phyloP scores from a whole-genome alignment of 108 stramenopile species.

The Cyclotella distinguenda region DNA sequence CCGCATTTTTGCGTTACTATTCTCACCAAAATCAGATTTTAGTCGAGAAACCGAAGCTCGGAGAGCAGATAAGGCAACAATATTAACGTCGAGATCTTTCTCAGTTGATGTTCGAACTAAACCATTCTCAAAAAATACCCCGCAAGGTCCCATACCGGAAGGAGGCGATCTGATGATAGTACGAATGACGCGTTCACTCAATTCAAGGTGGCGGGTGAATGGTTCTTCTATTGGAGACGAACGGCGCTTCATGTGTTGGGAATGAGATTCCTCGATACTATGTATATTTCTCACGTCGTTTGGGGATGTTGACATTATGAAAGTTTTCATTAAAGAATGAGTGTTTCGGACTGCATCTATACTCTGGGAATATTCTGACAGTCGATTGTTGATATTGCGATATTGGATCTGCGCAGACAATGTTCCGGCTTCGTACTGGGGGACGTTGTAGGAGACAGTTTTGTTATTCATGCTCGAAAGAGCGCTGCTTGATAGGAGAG shows the following conservation, averaged over 20 bases:
- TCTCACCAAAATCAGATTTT: slow-evolving; percentile 22
- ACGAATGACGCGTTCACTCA: slow-evolving; percentile 42
- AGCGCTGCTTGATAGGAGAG: slow-evolving; percentile 27
- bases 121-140: slow-evolving; percentile 36
- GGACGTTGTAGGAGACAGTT: not conserved
- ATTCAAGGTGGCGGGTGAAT: slow-evolving; percentile 27
- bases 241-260: not conserved
- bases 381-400: slow-evolving; percentile 5
- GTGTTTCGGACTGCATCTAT: slow-evolving; percentile 44
- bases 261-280: not conserved
- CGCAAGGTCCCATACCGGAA: slow-evolving; percentile 18
- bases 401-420: slow-evolving; percentile 10
- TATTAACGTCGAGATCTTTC: slow-evolving; percentile 37
- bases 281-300: no score
- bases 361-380: slow-evolving; percentile 13
- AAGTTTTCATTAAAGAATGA: slow-evolving; percentile 25
- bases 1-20: not conserved
- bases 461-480: not conserved
- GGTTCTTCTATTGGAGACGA: slow-evolving; percentile 17
- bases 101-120: slow-evolving; percentile 25
- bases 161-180: slow-evolving; percentile 34
- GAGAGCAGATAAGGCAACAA: slow-evolving; percentile 42
- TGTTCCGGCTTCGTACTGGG: not conserved
- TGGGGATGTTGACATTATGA: slow-evolving; percentile 1
- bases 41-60: slow-evolving; percentile 43